These are phyloP conservation scores for Boletus rubescentipes DNA, from an alignment of 768 basidiomycete species.

Conservation along the genomic window DNA sequence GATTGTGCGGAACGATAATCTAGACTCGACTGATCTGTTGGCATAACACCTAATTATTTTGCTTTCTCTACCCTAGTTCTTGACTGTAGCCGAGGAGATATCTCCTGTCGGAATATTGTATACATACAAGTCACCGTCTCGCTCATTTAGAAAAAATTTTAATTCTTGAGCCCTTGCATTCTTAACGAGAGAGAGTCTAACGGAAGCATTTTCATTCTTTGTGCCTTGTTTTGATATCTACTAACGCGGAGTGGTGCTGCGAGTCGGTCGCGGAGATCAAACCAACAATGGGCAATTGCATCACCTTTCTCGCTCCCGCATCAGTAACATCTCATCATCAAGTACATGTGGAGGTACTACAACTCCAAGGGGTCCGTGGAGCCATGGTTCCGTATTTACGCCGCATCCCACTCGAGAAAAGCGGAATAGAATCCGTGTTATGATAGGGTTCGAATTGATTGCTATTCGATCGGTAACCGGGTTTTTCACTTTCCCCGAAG, in stretches of 20 bases:
- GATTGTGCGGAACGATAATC: constrained; percentile 6
- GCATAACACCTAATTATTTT: constrained; percentile 23
- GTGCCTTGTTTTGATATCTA: constrained; percentile 12
- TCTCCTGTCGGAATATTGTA: constrained; percentile 20
- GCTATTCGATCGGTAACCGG: not conserved
- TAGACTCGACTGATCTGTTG: constrained; percentile 14
- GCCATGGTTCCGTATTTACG: constrained; percentile 1
- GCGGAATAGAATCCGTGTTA: not conserved
- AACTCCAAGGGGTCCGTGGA: constrained; percentile 31
- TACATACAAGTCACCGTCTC: constrained; percentile 2
- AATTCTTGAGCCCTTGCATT: constrained; percentile 11
- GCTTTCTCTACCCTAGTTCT: constrained; percentile 24
- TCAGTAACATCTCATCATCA: constrained; percentile 4
- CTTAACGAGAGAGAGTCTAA: constrained; percentile 21
- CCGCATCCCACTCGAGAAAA: not conserved
- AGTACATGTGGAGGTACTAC: not conserved
- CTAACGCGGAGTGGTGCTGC: constrained; percentile 3
- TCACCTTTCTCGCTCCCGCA: constrained; percentile 1
- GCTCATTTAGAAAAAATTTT: constrained; percentile 4
- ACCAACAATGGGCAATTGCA: constrained; percentile 8
- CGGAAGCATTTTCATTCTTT: constrained; percentile 27
- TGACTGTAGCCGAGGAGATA: constrained; percentile 29
- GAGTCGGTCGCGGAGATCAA: constrained; percentile 32
- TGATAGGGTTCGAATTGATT: constrained; percentile 1
- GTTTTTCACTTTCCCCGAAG: not conserved